A percentile compares a stretch with the other conserved stretches of the same genome.
These are phyloP conservation scores for Gaertneriomyces semiglobifer DNA, from an alignment of 192 early-diverging fungal genomes.

Conservation along the genomic window DNA sequence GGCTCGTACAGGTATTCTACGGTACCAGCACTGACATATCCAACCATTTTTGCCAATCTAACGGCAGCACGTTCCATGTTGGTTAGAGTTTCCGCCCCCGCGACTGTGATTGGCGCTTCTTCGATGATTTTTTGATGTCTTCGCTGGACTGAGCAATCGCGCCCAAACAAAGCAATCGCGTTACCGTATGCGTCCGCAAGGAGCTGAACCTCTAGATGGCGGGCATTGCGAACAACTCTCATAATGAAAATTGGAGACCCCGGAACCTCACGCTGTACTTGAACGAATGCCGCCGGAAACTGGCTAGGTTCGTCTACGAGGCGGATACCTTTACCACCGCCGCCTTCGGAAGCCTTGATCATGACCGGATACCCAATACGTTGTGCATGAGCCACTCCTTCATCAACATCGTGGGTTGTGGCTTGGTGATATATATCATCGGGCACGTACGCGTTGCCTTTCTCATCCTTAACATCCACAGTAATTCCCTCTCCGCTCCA, in stretches of 20 bases:
- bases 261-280: slow-evolving; percentile 91
- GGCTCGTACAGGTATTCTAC: slow-evolving; percentile 96
- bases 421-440: slow-evolving; percentile 76
- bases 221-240: slow-evolving; percentile 90
- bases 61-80: slow-evolving; percentile 98
- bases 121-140: slow-evolving; percentile 99
- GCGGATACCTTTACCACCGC: slow-evolving; percentile 98
- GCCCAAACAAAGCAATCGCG: slow-evolving; percentile 96
- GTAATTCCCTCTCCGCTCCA: slow-evolving; percentile 91
- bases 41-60: slow-evolving; percentile 86
- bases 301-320: slow-evolving; percentile 73
- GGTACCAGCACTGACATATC: slow-evolving; percentile 75
- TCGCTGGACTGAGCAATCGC: slow-evolving; percentile 97
- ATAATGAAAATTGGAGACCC: slow-evolving; percentile 98
- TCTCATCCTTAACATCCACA: slow-evolving; percentile 61
- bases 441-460: slow-evolving; percentile 77
- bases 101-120: slow-evolving; percentile 90
- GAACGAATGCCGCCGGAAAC: slow-evolving; percentile 77
- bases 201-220: slow-evolving; percentile 96
- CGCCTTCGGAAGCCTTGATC: slow-evolving; percentile 99
- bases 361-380: slow-evolving; percentile 96
- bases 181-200: slow-evolving; percentile 96
- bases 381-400: slow-evolving; percentile 79
- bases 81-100: slow-evolving; percentile 58
- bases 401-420: slow-evolving; percentile 79